A percentile compares a stretch with the other conserved stretches of the same genome.
Conservation (phyloP, 805 yeast genomes). For the Starmera quercuum region DNA sequence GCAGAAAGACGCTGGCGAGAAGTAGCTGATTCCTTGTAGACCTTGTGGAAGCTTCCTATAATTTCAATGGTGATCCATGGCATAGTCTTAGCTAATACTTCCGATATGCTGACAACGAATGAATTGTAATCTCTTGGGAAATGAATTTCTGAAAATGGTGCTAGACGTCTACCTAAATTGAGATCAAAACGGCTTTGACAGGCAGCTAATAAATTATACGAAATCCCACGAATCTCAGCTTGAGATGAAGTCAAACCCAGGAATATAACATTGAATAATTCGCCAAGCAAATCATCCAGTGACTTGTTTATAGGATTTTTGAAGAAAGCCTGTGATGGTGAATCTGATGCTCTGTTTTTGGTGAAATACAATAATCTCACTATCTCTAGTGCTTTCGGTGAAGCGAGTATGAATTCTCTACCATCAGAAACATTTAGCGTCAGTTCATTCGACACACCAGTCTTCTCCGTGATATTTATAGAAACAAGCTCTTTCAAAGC, state of each 20-base stretch:
- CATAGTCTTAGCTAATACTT: conserved; percentile 43
- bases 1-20: conserved; percentile 21
- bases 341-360: conserved; percentile 41
- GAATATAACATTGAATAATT: conserved; percentile 55
- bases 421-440: conserved; percentile 33
- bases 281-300: conserved; percentile 42
- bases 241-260: conserved; percentile 59
- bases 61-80: conserved; percentile 59
- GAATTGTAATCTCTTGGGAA: conserved; percentile 63
- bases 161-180: conserved; percentile 49
- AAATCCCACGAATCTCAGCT: conserved; percentile 51
- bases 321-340: conserved; percentile 4
- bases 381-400: conserved; percentile 53
- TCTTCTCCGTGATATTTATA: conserved; percentile 31
- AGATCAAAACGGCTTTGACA: conserved; percentile 53
- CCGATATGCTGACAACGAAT: conserved; percentile 50
- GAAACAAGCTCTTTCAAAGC: conserved; percentile 31
- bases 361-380: conserved; percentile 64
- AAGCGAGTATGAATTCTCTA: conserved; percentile 31
- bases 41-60: conserved; percentile 39
- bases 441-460: conserved; percentile 44
- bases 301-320: conserved; percentile 15
- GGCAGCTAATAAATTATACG: conserved; percentile 56
- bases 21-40: conserved; percentile 35
- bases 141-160: conserved; percentile 48